Conservation (phyloP, 73 alveolate genomes). For the Uronychia binucleata region DNA sequence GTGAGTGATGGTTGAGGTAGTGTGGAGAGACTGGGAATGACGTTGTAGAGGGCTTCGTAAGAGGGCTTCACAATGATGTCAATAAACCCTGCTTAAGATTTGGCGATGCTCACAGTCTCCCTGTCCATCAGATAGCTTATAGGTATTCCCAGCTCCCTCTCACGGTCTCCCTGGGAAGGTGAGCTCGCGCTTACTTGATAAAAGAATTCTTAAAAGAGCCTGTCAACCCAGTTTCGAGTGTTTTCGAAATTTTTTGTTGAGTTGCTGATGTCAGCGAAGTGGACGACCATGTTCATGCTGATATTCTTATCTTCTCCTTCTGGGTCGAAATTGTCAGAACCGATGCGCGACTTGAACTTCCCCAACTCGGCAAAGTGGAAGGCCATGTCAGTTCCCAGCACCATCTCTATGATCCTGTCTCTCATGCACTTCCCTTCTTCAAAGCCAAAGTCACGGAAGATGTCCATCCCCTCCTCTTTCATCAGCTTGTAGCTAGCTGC, state of each 20-base stretch:
- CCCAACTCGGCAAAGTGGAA: slow-evolving; percentile 57
- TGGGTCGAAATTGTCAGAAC: slow-evolving; percentile 24
- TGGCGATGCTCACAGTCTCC: slow-evolving; percentile 34
- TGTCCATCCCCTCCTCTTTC: slow-evolving; percentile 46
- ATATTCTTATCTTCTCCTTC: background rate
- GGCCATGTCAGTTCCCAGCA: slow-evolving; percentile 72
- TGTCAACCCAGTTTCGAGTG: slow-evolving; percentile 34
- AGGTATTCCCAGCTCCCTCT: slow-evolving; percentile 23
- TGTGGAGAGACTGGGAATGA: background rate
- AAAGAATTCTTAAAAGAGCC: slow-evolving; percentile 54
- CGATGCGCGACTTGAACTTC: slow-evolving; percentile 26
- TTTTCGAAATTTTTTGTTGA: slow-evolving; percentile 40
- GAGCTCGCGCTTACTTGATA: slow-evolving; percentile 1
- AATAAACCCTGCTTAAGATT: slow-evolving; percentile 42
- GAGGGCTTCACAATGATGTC: slow-evolving; percentile 29
- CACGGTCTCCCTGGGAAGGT: slow-evolving; percentile 34
- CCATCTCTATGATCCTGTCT: slow-evolving; percentile 61
- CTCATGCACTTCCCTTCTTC: slow-evolving; percentile 64
- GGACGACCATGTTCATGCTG: slow-evolving; percentile 25
- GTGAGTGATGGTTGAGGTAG: too few species aligned
- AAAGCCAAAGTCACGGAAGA: slow-evolving; percentile 19
- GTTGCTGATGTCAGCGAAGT: slow-evolving; percentile 54
- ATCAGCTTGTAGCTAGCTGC: slow-evolving; percentile 23
- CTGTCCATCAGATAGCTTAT: slow-evolving; percentile 46
- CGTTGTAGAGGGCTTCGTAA: background rate